phyloP scores from a whole-genome alignment of 768 basidiomycete genomes.

The Gautieria morchelliformis region DNA sequence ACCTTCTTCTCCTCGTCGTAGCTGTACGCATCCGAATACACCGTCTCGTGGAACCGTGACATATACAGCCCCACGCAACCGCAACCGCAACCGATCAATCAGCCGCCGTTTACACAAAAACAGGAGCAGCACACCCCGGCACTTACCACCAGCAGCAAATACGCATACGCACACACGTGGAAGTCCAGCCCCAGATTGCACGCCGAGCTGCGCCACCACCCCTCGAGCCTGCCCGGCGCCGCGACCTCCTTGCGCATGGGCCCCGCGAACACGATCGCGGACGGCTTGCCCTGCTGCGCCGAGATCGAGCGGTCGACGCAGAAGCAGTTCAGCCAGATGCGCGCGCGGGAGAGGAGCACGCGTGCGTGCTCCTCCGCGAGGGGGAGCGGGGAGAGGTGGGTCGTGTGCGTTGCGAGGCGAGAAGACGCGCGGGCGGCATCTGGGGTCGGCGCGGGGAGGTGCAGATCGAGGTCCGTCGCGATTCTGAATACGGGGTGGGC shows the following conservation, averaged over 20 bases:
- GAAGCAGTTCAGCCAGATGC: slow-evolving; percentile 71
- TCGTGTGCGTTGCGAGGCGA: slow-evolving; percentile 22
- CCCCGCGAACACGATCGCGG: slow-evolving; percentile 51
- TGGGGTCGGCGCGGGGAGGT: slow-evolving; percentile 28
- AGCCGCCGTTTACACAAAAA: too few species aligned
- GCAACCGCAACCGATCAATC: too few species aligned
- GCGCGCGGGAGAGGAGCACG: slow-evolving; percentile 62
- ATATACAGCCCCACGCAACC: background rate
- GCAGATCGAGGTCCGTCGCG: slow-evolving; percentile 61
- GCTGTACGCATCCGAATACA: too few species aligned
- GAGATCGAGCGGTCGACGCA: slow-evolving; percentile 66
- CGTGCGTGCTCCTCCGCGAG: slow-evolving; percentile 52
- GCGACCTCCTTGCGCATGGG: background rate
- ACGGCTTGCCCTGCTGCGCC: slow-evolving; percentile 68
- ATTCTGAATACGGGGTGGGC: too few species aligned
- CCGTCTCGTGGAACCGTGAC: slow-evolving; percentile 63
- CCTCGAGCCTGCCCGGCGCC: background rate
- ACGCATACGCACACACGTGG: slow-evolving; percentile 37
- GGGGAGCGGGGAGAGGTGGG: slow-evolving; percentile 20
- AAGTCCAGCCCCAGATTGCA: slow-evolving; percentile 19
- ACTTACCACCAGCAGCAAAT: too few species aligned
- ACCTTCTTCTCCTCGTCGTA: slow-evolving; percentile 67
- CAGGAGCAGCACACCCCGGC: too few species aligned
- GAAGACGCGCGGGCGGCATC: background rate
- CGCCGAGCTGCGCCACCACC: slow-evolving; percentile 5